Conservation (phyloP, 345 rosid species). For the Mangifera indica region DNA sequence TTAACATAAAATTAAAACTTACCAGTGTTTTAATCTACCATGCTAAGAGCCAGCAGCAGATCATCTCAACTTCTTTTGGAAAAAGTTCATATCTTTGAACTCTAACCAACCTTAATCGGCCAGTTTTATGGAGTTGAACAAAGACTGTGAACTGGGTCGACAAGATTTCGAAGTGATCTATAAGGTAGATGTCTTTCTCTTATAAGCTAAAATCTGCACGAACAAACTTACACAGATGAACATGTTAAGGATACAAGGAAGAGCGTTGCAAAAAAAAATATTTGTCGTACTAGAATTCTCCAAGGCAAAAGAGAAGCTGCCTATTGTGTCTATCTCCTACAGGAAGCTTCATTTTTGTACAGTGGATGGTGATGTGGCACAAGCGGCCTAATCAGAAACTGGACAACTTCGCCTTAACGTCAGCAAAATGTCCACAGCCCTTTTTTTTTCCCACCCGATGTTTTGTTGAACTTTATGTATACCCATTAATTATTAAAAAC, state of each 20-base stretch:
- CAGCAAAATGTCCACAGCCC: too few relatives aligned
- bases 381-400: too few relatives aligned
- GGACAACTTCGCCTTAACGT: too few relatives aligned
- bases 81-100: too few relatives aligned
- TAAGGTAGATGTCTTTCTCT: not conserved
- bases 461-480: too few relatives aligned
- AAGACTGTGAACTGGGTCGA: not conserved
- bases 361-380: not conserved
- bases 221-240: not conserved
- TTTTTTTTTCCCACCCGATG: too few relatives aligned
- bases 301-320: not conserved
- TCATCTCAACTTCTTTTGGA: slow-evolving; percentile 16
- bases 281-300: not conserved
- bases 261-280: slow-evolving; percentile 1
- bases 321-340: not conserved
- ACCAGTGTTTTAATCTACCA: slow-evolving; percentile 15
- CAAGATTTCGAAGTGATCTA: not conserved
- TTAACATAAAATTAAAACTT: slow-evolving; percentile 1
- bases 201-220: not conserved
- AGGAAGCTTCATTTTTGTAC: slow-evolving; percentile 8
- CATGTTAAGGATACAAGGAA: not conserved
- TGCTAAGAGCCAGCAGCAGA: slow-evolving; percentile 15
- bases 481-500: too few relatives aligned
- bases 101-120: not conserved
- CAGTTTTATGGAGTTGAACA: not conserved